Evolutionary conservation across 768 basidiomycete species (phyloP).

Genomic region (Nidularia sp.): DNA sequence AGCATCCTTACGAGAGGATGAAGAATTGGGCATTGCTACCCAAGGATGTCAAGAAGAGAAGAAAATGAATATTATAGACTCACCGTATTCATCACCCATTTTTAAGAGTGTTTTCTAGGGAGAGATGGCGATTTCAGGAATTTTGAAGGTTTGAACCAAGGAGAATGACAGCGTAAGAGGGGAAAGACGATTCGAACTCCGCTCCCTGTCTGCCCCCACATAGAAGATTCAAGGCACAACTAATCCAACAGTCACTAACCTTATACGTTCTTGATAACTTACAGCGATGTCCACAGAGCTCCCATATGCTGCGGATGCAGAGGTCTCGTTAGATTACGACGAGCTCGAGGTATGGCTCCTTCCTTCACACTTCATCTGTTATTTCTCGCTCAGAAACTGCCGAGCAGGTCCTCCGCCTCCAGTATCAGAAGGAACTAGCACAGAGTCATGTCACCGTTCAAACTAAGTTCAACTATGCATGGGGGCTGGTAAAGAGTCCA

Average conservation of each 20-base stretch:
- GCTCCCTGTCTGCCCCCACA: no score
- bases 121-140: conserved; percentile 5
- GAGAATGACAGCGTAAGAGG: no score
- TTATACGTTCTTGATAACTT: conserved; percentile 4
- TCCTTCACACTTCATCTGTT: neutral
- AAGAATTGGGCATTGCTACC: conserved; percentile 8
- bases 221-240: no score
- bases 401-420: conserved; percentile 71
- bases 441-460: conserved; percentile 87
- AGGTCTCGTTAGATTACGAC: conserved; percentile 83
- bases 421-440: conserved; percentile 85
- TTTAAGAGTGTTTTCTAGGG: conserved; percentile 11
- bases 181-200: no score
- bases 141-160: no score
- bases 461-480: conserved; percentile 96
- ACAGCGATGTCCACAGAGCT: conserved; percentile 69
- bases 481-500: conserved; percentile 95
- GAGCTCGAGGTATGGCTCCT: conserved; percentile 70
- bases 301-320: conserved; percentile 94
- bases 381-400: neutral
- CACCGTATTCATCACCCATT: conserved; percentile 57
- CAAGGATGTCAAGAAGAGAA: conserved; percentile 15
- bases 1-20: conserved; percentile 6
- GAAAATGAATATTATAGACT: conserved; percentile 27
- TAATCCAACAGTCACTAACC: no score